phyloP scores from a whole-genome alignment of 2,329 filamentous ascomycete species.

The Elsinoe batatas region DNA sequence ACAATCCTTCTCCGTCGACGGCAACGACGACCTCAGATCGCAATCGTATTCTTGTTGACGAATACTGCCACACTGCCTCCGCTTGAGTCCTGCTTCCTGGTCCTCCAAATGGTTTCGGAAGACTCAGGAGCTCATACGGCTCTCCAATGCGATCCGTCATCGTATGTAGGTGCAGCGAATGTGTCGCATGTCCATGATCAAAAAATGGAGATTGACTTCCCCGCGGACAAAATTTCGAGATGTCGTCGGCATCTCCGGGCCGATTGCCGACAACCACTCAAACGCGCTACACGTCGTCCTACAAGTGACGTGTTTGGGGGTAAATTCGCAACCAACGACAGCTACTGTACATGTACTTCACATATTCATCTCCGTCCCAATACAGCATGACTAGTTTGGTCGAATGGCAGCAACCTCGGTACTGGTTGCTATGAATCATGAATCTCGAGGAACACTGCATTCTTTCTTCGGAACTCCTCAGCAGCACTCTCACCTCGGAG shows the following conservation, averaged over 20 bases:
- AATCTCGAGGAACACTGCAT: constrained; percentile 11
- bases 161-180: neutral
- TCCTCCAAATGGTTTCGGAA: constrained; percentile 34
- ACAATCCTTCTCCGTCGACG: constrained; percentile 52
- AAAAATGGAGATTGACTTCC: neutral
- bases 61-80: constrained; percentile 43
- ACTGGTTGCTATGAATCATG: constrained; percentile 14
- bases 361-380: neutral
- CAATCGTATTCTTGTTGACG: constrained; percentile 49
- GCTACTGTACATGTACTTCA: neutral
- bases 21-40: constrained; percentile 51
- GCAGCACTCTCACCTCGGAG: neutral
- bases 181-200: neutral
- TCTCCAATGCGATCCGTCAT: constrained; percentile 22
- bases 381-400: neutral
- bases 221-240: neutral
- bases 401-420: neutral
- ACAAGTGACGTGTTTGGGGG: constrained; percentile 6
- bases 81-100: constrained; percentile 32
- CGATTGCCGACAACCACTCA: neutral
- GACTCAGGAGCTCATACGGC: constrained; percentile 33
- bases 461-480: constrained; percentile 14
- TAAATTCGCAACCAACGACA: neutral
- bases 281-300: constrained; percentile 1
- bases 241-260: constrained; percentile 8